Base-by-base conservation (phyloP, 352 stramenopile genomes). In the Thraustotheca clavata region DNA sequence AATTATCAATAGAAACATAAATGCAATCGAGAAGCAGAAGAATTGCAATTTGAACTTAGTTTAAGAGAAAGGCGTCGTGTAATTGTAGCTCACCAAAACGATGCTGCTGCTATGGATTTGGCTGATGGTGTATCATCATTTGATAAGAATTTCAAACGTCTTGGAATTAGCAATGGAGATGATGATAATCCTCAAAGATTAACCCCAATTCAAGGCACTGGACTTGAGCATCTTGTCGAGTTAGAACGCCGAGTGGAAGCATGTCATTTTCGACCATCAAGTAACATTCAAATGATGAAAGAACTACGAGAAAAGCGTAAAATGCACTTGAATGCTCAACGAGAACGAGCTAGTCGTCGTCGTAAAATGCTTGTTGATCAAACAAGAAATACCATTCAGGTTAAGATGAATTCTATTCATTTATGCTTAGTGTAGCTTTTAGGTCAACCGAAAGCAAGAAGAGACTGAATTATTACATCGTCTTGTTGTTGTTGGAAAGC, bases 271-370 rank as follows among this genome's bases (percentile, higher is more conserved):
- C 72, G 81, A 0, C 81, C 79, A 11, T 86, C 81, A 2, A 89
- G 83, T 63, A 91, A 91, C 47, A 46, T 89, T 20, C 79, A 89
- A 61, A 91, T 91, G 81, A 89, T 91, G 81, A 89, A 88, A 66
- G 81, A 91, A 33, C 69, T 91, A 0, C 79, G 79, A 24, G 77
- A 79, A 46, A 70, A 78, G n/a, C 74, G 79, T 8, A 83, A 86
- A 61, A 73, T 77, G 14, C 81, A 91, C 46, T 59, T 88, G 1
- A 77, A 73, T 49, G 79, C 77, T 20, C 79, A 89, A 49, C 87
- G 87, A 24, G 81, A 91, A 50, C 75, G 79, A 4, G 70, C 76
- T 11, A 70, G 80, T 59, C 72, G 79, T 29, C 69, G 77, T 26
- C 72, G 76, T 35, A 82, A 80, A 48, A 71, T 76, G 1, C 40